phyloP scores from a whole-genome alignment of 768 basidiomycete species.

The Collybiopsis luxurians region DNA sequence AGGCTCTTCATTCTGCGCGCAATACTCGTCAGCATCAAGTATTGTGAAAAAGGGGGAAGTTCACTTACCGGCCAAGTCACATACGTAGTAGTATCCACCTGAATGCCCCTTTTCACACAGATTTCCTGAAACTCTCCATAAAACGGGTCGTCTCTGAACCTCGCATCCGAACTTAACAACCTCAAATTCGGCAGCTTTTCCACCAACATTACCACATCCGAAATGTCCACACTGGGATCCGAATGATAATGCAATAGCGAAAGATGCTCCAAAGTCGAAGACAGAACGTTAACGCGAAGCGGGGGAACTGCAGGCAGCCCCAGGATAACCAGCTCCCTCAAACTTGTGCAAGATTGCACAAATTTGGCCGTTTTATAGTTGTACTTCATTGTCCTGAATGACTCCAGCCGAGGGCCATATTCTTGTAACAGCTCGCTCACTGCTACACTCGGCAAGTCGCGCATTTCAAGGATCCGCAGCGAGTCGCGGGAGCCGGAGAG shows the following conservation, averaged over 20 bases:
- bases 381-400: conserved; percentile 39
- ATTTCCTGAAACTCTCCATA: conserved; percentile 21
- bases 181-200: conserved; percentile 29
- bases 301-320: conserved; percentile 31
- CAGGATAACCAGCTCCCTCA: conserved; percentile 38
- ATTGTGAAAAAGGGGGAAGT: background rate
- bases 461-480: conserved; percentile 39
- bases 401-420: conserved; percentile 34
- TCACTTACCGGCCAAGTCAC: conserved; percentile 36
- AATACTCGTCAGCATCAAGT: background rate
- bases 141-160: conserved; percentile 15
- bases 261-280: conserved; percentile 38
- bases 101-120: conserved; percentile 28
- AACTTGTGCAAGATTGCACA: conserved; percentile 30
- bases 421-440: conserved; percentile 22
- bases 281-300: conserved; percentile 25
- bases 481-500: conserved; percentile 29
- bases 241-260: conserved; percentile 29
- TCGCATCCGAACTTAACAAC: conserved; percentile 32
- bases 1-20: conserved; percentile 38
- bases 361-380: conserved; percentile 28
- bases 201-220: conserved; percentile 27
- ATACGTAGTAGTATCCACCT: conserved; percentile 22
- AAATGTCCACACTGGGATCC: conserved; percentile 15
- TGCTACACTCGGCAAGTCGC: conserved; percentile 28